phyloP scores from a whole-genome alignment of 352 stramenopile genomes.

The Globisporangium irregulare region DNA sequence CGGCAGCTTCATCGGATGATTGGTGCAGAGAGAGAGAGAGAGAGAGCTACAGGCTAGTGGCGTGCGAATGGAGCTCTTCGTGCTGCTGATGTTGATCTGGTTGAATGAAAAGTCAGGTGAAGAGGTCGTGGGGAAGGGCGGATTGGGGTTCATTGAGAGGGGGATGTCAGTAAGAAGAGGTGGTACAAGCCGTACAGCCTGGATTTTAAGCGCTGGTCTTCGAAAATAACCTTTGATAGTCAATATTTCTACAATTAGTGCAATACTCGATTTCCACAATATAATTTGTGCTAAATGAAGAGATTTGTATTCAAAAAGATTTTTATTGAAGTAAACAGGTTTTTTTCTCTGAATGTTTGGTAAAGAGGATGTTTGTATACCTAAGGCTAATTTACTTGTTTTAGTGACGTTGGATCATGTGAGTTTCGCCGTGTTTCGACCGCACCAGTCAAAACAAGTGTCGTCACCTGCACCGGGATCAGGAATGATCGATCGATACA shows the following conservation, averaged over 20 bases:
- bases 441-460: not conserved
- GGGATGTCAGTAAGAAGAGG: not conserved
- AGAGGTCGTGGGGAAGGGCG: not conserved
- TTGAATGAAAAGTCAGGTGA: slow-evolving; percentile 9
- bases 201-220: not conserved
- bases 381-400: not conserved
- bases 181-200: not conserved
- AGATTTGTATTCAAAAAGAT: not conserved
- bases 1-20: slow-evolving; percentile 10
- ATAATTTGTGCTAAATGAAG: not conserved
- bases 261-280: not conserved
- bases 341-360: too few species aligned
- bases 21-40: not conserved
- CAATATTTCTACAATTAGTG: not conserved
- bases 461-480: not conserved
- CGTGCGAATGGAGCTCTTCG: slow-evolving; percentile 3
- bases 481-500: not conserved
- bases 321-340: too few species aligned
- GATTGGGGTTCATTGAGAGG: not conserved
- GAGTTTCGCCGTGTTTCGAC: slow-evolving; percentile 8
- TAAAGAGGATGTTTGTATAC: not conserved
- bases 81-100: not conserved
- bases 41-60: not conserved
- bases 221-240: not conserved
- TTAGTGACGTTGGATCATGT: not conserved